These are phyloP conservation scores for Pythium periplocum DNA, from an alignment of 352 stramenopile genomes.

Conservation along the genomic window DNA sequence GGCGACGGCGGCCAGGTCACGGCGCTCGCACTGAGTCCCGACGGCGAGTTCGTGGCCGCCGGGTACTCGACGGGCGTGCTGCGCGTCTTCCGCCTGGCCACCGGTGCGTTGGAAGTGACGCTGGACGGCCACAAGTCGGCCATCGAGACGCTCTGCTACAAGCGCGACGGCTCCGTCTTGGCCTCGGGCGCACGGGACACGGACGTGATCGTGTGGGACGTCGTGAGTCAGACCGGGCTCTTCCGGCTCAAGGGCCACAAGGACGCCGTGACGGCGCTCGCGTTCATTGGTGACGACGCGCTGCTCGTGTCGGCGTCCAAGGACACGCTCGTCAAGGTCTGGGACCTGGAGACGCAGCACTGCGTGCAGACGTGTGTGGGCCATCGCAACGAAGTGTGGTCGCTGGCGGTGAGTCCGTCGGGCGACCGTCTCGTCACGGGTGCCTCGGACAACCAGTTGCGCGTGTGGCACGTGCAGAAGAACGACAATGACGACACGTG, in stretches of 20 bases:
- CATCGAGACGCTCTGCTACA: slow-evolving; percentile 77
- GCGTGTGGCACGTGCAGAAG: slow-evolving; percentile 56
- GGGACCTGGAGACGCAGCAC: slow-evolving; percentile 92
- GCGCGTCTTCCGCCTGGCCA: slow-evolving; percentile 74
- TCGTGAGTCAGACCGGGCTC: slow-evolving; percentile 85
- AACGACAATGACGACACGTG: slow-evolving; percentile 23
- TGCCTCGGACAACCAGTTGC: slow-evolving; percentile 78
- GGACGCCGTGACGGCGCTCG: slow-evolving; percentile 88
- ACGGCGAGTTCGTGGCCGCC: slow-evolving; percentile 70
- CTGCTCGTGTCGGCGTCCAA: slow-evolving; percentile 87
- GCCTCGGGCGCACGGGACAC: slow-evolving; percentile 87
- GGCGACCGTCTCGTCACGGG: slow-evolving; percentile 71
- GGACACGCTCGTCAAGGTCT: slow-evolving; percentile 93
- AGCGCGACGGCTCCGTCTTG: slow-evolving; percentile 70
- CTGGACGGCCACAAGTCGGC: slow-evolving; percentile 86
- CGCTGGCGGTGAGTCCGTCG: slow-evolving; percentile 64
- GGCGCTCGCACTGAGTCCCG: slow-evolving; percentile 65
- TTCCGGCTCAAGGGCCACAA: slow-evolving; percentile 92
- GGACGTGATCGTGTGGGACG: slow-evolving; percentile 93
- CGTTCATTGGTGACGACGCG: slow-evolving; percentile 57
- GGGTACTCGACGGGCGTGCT: slow-evolving; percentile 83
- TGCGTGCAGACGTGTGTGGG: slow-evolving; percentile 93
- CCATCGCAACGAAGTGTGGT: slow-evolving; percentile 92
- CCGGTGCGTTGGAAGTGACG: slow-evolving; percentile 72
- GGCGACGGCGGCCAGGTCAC: slow-evolving; percentile 66